These are phyloP conservation scores for Aspergillus chevalieri DNA, from an alignment of 2,329 filamentous ascomycete species.

Conservation along the genomic window DNA sequence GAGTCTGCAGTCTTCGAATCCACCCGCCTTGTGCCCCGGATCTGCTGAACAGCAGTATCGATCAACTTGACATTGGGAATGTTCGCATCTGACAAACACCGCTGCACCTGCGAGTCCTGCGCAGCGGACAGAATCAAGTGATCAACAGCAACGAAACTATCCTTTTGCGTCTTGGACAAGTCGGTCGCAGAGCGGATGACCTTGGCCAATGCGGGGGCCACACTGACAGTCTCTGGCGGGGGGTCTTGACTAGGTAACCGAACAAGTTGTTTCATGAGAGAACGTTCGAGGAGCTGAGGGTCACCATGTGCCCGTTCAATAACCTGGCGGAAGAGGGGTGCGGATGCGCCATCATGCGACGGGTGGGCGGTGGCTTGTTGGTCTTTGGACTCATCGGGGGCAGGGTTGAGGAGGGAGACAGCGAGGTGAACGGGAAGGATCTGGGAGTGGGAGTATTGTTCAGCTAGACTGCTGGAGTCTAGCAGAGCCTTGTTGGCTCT, in stretches of 20 bases:
- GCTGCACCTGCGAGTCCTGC: conserved; percentile 70
- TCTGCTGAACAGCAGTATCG: conserved; percentile 82
- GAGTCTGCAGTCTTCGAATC: conserved; percentile 93
- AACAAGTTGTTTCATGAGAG: conserved; percentile 86
- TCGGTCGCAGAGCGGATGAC: conserved; percentile 80
- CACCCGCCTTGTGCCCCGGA: conserved; percentile 85
- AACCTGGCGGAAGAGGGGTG: conserved; percentile 89
- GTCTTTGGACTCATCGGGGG: conserved; percentile 61
- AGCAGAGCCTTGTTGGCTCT: conserved; percentile 82
- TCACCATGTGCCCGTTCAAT: conserved; percentile 92
- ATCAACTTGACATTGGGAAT: conserved; percentile 86
- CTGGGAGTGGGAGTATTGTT: conserved; percentile 87
- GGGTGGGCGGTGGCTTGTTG: conserved; percentile 63
- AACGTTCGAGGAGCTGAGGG: conserved; percentile 76
- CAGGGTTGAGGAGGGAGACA: conserved; percentile 46
- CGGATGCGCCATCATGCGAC: conserved; percentile 55
- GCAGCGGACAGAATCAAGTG: conserved; percentile 82
- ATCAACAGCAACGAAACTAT: conserved; percentile 89
- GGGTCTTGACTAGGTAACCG: conserved; percentile 91
- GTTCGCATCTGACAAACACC: conserved; percentile 74
- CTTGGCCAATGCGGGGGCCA: conserved; percentile 74
- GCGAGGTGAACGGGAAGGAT: conserved; percentile 86
- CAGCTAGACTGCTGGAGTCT: conserved; percentile 79
- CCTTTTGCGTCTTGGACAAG: conserved; percentile 94
- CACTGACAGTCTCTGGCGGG: conserved; percentile 78